phyloP scores from a whole-genome alignment of 441 rosid species.

The Adansonia gregorii region DNA sequence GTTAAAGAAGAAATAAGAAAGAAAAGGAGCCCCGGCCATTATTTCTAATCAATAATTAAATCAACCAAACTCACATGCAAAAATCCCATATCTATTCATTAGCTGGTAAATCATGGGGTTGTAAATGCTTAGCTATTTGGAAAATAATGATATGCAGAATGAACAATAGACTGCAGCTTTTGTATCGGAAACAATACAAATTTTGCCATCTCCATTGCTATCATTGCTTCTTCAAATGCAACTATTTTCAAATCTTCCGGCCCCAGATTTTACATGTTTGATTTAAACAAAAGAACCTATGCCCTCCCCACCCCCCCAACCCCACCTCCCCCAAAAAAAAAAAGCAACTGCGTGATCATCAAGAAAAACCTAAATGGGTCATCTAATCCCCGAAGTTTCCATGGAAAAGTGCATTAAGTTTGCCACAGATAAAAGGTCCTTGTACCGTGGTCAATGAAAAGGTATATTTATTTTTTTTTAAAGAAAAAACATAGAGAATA shows the following conservation, averaged over 20 bases:
- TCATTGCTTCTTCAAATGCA: neutral
- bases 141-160: neutral
- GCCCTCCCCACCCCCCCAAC: no score
- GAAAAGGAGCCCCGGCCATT: neutral
- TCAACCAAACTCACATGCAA: neutral
- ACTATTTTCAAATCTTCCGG: neutral
- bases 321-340: neutral
- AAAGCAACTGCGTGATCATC: neutral
- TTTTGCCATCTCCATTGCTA: neutral
- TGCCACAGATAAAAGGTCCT: constrained; percentile 13
- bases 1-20: neutral
- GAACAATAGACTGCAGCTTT: neutral
- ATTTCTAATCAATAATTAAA: neutral
- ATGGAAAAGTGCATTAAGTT: no score
- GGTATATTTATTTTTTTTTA: no score
- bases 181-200: neutral
- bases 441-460: neutral
- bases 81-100: constrained; percentile 13
- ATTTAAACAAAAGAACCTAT: constrained; percentile 5
- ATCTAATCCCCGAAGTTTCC: no score
- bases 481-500: neutral
- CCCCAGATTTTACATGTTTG: constrained; percentile 10
- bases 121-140: neutral
- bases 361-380: neutral
- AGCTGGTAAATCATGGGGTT: neutral